Evolutionary conservation across 345 rosid species (phyloP).

Genomic region (Salix udensis): DNA sequence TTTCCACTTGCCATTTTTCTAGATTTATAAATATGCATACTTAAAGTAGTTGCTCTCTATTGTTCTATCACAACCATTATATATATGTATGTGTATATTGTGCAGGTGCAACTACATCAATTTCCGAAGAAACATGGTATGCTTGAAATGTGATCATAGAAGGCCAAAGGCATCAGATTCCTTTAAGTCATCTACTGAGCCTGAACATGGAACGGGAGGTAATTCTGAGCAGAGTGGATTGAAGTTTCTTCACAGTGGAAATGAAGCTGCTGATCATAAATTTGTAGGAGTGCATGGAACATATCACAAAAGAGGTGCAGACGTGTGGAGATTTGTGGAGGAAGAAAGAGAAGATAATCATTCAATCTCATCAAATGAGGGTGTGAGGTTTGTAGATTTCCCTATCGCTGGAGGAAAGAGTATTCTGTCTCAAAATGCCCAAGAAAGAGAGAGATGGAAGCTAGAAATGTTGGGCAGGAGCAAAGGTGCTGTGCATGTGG

Average conservation of each 20-base stretch:
- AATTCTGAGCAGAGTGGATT: not conserved
- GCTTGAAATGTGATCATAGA: slow-evolving; percentile 85
- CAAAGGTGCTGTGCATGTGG: slow-evolving; percentile 5
- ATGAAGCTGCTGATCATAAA: not conserved
- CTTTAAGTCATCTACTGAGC: slow-evolving; percentile 18
- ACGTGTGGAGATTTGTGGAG: slow-evolving; percentile 51
- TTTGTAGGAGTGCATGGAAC: slow-evolving; percentile 1
- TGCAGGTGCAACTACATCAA: slow-evolving; percentile 76
- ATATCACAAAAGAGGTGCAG: slow-evolving; percentile 18
- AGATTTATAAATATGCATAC: not conserved
- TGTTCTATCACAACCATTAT: not conserved
- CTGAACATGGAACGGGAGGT: slow-evolving; percentile 7
- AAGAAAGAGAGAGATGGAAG: slow-evolving; percentile 51
- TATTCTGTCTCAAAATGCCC: slow-evolving; percentile 35
- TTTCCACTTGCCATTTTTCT: not conserved
- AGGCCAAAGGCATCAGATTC: slow-evolving; percentile 48
- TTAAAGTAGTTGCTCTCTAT: not conserved
- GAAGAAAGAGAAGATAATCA: slow-evolving; percentile 27
- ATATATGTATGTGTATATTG: not conserved
- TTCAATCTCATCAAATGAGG: slow-evolving; percentile 16
- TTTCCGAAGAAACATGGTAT: slow-evolving; percentile 68
- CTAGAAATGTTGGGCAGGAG: slow-evolving; percentile 40
- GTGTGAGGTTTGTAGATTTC: slow-evolving; percentile 40
- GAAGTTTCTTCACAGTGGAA: not conserved
- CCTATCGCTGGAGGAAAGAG: slow-evolving; percentile 62